phyloP scores from a whole-genome alignment of 192 early-diverging fungal species.

The Entomortierella lignicola region DNA sequence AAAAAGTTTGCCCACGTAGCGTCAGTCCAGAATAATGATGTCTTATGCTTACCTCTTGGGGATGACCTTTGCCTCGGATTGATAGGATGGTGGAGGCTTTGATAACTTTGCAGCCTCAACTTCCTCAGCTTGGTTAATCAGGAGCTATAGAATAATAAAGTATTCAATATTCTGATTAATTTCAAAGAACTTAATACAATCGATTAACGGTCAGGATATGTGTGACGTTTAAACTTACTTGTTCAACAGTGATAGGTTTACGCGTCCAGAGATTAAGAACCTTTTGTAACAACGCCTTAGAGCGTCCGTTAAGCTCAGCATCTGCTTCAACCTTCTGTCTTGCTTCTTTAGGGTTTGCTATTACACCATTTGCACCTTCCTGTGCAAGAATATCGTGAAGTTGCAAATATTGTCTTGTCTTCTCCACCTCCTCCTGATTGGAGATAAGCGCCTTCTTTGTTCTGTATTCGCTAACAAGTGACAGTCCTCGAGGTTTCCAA shows the following conservation, averaged over 20 bases:
- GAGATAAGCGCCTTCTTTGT: conserved; percentile 45
- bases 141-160: not conserved
- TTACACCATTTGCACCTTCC: not conserved
- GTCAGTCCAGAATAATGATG: too few relatives aligned
- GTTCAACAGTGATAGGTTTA: conserved; percentile 36
- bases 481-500: conserved; percentile 80
- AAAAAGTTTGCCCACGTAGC: too few relatives aligned
- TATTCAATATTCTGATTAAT: not conserved
- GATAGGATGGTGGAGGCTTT: conserved; percentile 7
- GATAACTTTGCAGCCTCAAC: not conserved
- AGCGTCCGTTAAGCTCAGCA: conserved; percentile 10
- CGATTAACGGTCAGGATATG: not conserved
- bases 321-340: not conserved
- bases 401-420: conserved; percentile 55
- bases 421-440: conserved; percentile 54
- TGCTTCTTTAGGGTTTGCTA: not conserved
- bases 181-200: not conserved
- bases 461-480: conserved; percentile 67
- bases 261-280: conserved; percentile 34
- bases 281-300: conserved; percentile 17
- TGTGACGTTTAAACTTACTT: conserved; percentile 3
- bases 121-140: not conserved
- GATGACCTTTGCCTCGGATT: conserved; percentile 34
- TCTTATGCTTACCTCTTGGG: conserved; percentile 38
- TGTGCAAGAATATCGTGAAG: conserved; percentile 14